Base-by-base conservation (phyloP, 352 stramenopile species). In the Phytophthora melonis region DNA sequence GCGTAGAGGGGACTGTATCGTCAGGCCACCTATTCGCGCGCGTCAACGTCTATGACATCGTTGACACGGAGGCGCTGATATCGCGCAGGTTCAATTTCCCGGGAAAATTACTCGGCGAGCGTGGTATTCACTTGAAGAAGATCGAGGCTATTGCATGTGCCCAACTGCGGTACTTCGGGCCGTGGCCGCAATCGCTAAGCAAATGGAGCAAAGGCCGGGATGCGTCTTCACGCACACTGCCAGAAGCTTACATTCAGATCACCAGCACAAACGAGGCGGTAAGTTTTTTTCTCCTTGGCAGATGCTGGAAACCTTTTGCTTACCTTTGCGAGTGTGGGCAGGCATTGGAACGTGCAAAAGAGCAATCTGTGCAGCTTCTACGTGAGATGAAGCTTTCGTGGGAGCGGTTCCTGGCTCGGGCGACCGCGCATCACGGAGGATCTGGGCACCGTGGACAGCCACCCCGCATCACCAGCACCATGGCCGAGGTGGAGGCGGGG, bases 61-160 rank as follows among this genome's bases (percentile, higher is more conserved):
- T 83, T 18, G 77, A 83, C 54, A 58, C 69, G 16, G 73, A 88
- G 66, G 77, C 84, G 18, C 59, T 94, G 18, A 23, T 76, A 34
- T 88, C 81, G n/a, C 77, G 78, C 3, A 82, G 71, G 66, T 94
- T 94, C 36, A 86, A 89, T 59, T 92, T 94, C 32, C 66, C 77
- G 3, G 84, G 84, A 0, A 87, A 86, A 57, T 64, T 94, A 19
- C 30, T 94, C 7, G 87, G 87, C 8, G 81, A 93, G 64, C 76
- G 86, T 11, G 87, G 81, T 1, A 80, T 94, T 16, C 68, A 92
- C 63, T 64, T 93, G 30, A 94, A 94, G 74, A 83, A 78, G 41
- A 86, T 89, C 47, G 80, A 89, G 62, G 78, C 78, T 11, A 80
- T 85, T 56, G 76, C 78, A 4, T 91, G 81, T 59, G 83, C 83